Evolutionary conservation across 176 grass and related monocot species (phyloP), one percentile per base, ranked within the genome.

Genomic region (Puya raimondii): DNA sequence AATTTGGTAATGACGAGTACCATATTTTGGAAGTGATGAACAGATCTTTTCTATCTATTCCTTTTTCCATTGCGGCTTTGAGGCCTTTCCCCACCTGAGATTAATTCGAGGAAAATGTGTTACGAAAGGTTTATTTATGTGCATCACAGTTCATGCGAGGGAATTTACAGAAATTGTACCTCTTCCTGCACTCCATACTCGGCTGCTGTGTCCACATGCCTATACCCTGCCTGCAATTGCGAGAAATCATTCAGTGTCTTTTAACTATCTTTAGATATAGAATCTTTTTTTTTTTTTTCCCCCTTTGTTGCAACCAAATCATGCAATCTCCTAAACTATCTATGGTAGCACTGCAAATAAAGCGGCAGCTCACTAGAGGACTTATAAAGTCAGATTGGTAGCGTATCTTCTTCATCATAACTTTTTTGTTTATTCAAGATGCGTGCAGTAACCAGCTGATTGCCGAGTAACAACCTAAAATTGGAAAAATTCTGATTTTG

Each of bases 1-100:
- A 42, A 0, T 42, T 42, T 15, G 74, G 2, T 18, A 12, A 65
- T 47, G 68, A 2, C 47, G 42, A 16, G 23, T 78, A 90, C 91
- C 91, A 96, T 83, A 96, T 9, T 68, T 96, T 96, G 11, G 81
- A 96, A 17, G 87, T 83, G 50, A 96, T 72, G 52, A 96, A 96
- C 70, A 96, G 52, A 71, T 90, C 81, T 70, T 90, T 84, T 78
- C 91, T 85, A 53, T 81, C 58, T 66, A 87, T 81, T 13, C 91
- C 87, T 53, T 51, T 53, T 71, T 96, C 67, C 72, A 96, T 82
- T 25, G 91, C 91, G 70, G 82, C 75, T 25, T 70, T 72, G 29
- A 90, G 78, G 50, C 84, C 91, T 80, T 75, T 48, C 13, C 91
- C 91, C 6, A 90, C 84, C 87, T 87, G 76, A 76, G 72, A 77